A percentile compares a stretch with the other conserved stretches of the same genome.
Evolutionary conservation across 2,329 filamentous ascomycete genomes (phyloP).

Genomic region (Blastomyces gilchristii): DNA sequence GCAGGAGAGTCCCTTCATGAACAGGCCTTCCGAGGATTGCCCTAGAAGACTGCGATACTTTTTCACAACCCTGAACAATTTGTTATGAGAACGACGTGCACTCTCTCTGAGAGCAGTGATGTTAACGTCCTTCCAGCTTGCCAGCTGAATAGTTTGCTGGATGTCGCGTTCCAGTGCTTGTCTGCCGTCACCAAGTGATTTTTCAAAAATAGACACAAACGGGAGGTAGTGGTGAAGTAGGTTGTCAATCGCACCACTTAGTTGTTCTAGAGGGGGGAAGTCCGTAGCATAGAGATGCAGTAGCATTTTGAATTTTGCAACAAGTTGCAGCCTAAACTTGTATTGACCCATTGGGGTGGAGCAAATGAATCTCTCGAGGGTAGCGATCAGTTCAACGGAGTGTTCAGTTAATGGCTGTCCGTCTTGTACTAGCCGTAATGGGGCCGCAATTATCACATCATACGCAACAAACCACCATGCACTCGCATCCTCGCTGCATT

Average conservation of each 20-base stretch:
- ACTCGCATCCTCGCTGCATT: slow-evolving; percentile 65
- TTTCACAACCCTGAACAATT: slow-evolving; percentile 79
- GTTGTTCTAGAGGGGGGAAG: slow-evolving; percentile 46
- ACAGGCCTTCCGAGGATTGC: slow-evolving; percentile 59
- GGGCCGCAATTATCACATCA: slow-evolving; percentile 70
- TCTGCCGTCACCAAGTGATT: slow-evolving; percentile 58
- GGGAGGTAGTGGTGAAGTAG: slow-evolving; percentile 66
- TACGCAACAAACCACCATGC: slow-evolving; percentile 98
- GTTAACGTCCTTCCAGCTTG: slow-evolving; percentile 97
- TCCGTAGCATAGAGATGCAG: slow-evolving; percentile 52
- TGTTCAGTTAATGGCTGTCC: slow-evolving; percentile 53
- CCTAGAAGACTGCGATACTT: slow-evolving; percentile 77
- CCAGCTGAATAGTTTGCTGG: slow-evolving; percentile 82
- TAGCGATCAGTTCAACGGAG: slow-evolving; percentile 58
- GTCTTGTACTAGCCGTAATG: slow-evolving; percentile 54
- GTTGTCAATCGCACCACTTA: slow-evolving; percentile 59
- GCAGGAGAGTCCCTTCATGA: slow-evolving; percentile 26
- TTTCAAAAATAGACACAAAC: slow-evolving; percentile 56
- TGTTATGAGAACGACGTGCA: slow-evolving; percentile 78
- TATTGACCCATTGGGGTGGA: slow-evolving; percentile 76
- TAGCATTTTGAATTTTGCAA: slow-evolving; percentile 54
- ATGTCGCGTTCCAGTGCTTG: slow-evolving; percentile 76
- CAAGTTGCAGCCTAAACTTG: slow-evolving; percentile 57
- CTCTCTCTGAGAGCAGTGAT: slow-evolving; percentile 82
- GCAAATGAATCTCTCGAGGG: slow-evolving; percentile 67